phyloP scores from a whole-genome alignment of 805 yeast species.

The Metschnikowia picachoensis region DNA sequence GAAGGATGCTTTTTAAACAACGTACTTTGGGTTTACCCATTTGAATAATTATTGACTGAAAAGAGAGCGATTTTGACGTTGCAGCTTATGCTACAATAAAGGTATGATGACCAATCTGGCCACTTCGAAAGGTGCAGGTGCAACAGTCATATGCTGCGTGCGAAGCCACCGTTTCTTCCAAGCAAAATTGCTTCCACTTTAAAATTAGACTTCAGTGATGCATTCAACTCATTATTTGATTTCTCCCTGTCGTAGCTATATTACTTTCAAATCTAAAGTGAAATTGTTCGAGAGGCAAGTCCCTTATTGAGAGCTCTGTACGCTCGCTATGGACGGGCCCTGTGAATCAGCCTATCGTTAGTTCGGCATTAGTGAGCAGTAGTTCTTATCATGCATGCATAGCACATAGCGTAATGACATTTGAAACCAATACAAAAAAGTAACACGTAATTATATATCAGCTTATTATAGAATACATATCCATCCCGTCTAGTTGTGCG shows the following conservation, averaged over 20 bases:
- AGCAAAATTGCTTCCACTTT: neutral
- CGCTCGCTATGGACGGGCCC: too few species aligned
- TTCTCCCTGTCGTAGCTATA: too few species aligned
- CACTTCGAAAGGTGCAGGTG: slow-evolving; percentile 2
- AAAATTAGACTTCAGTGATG: neutral
- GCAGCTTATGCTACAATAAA: neutral
- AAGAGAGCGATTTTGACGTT: neutral
- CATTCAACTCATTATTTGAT: too few species aligned
- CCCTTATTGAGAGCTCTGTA: neutral
- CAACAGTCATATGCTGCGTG: slow-evolving; percentile 4
- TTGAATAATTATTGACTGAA: neutral
- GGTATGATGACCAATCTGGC: neutral
- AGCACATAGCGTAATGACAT: neutral
- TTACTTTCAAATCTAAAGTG: too few species aligned
- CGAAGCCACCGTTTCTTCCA: neutral
- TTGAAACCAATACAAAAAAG: neutral
- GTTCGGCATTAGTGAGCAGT: slow-evolving; percentile 5
- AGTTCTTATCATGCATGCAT: neutral
- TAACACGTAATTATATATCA: slow-evolving; percentile 4
- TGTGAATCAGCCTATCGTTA: slow-evolving; percentile 1
- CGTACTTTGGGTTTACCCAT: slow-evolving; percentile 36
- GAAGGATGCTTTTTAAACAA: neutral
- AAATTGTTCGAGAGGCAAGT: neutral
- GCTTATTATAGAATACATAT: slow-evolving; percentile 7
- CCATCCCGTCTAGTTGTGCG: slow-evolving; percentile 12